Evolutionary conservation across 2,329 filamentous ascomycete species (phyloP).

Genomic region (Aspergillus novoparasiticus): DNA sequence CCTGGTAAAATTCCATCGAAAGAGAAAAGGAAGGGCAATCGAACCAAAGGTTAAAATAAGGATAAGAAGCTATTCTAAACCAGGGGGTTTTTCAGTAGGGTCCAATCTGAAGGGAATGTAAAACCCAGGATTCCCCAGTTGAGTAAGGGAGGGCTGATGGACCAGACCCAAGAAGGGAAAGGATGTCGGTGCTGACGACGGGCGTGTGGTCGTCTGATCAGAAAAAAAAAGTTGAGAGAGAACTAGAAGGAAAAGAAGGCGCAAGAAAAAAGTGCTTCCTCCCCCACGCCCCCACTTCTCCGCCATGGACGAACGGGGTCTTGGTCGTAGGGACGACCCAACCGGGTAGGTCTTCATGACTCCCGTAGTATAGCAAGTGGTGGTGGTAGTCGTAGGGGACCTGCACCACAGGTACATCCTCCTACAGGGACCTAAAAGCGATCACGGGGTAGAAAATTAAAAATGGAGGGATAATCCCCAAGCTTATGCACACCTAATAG

Average conservation of each 20-base stretch:
- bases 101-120: background rate
- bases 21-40: background rate
- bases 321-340: background rate
- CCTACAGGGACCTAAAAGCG: background rate
- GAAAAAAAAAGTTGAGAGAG: slow-evolving; percentile 21
- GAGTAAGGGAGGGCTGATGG: slow-evolving; percentile 7
- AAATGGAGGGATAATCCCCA: slow-evolving; percentile 5
- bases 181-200: slow-evolving; percentile 21
- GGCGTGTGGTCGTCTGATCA: slow-evolving; percentile 27
- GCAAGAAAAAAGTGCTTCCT: slow-evolving; percentile 9
- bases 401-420: background rate
- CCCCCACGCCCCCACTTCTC: slow-evolving; percentile 33
- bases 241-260: slow-evolving; percentile 10
- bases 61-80: slow-evolving; percentile 1
- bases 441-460: slow-evolving; percentile 5
- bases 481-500: slow-evolving; percentile 11
- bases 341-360: background rate
- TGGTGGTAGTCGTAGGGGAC: background rate
- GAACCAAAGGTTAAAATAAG: background rate
- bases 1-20: background rate
- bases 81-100: background rate
- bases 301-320: slow-evolving; percentile 25
- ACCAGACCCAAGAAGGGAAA: slow-evolving; percentile 14
- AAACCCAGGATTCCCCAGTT: slow-evolving; percentile 9
- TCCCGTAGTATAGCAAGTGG: background rate